These are phyloP conservation scores for Luffa aegyptiaca DNA, from an alignment of 306 rosid genomes.

Conservation along the genomic window DNA sequence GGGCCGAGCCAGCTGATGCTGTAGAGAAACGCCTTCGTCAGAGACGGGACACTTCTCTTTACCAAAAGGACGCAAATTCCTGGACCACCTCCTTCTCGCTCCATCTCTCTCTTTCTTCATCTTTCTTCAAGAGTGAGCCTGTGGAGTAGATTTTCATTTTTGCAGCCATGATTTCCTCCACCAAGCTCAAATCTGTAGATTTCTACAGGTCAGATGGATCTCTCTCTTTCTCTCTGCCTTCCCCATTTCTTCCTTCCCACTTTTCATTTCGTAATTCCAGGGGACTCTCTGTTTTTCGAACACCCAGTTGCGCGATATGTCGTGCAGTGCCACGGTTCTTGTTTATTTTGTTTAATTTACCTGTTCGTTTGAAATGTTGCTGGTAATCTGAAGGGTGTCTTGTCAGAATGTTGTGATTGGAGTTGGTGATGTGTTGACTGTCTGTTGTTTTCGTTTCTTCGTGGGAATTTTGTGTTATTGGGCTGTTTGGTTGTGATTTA, in stretches of 20 bases:
- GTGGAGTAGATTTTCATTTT: neutral
- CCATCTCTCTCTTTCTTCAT: neutral
- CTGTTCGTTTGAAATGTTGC: neutral
- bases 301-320: neutral
- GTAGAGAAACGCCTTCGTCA: neutral
- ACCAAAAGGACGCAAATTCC: neutral
- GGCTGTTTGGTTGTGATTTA: neutral
- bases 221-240: constrained; percentile 17
- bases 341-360: neutral
- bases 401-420: neutral
- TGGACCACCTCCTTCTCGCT: neutral
- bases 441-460: neutral
- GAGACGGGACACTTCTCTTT: neutral
- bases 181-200: constrained; percentile 89
- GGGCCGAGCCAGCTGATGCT: neutral
- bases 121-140: neutral
- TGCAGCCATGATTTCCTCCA: constrained; percentile 59
- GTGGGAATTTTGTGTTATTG: neutral
- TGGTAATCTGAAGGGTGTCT: neutral
- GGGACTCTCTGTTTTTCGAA: neutral
- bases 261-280: constrained; percentile 1
- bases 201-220: constrained; percentile 63
- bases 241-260: neutral
- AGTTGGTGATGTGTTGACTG: neutral
- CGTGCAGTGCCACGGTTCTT: neutral